Percentiles rank a stretch among this genome's conserved stretches.
These are phyloP conservation scores for Cajanus cajan DNA, from an alignment of 306 rosid genomes.

Conservation along the genomic window DNA sequence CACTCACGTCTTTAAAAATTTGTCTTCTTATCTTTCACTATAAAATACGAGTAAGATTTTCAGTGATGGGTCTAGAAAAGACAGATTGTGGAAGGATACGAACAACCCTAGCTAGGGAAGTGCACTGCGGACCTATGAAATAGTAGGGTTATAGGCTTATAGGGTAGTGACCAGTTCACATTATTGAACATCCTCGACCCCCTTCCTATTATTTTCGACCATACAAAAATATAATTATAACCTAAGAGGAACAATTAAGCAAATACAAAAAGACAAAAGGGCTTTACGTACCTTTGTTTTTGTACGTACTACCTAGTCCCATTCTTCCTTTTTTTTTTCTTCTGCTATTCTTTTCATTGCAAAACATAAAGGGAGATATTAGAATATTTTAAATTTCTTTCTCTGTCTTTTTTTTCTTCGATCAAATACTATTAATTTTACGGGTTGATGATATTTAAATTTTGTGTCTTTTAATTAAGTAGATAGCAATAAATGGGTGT, in stretches of 20 bases:
- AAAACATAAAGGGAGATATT: too few species aligned
- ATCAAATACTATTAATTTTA: too few species aligned
- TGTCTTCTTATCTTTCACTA: background rate
- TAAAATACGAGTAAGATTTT: background rate
- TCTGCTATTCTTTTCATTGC: background rate
- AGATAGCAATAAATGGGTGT: too few species aligned
- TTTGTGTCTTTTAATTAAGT: too few species aligned
- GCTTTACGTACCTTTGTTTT: background rate
- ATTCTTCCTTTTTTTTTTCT: background rate
- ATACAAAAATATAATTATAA: background rate
- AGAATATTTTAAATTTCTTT: too few species aligned
- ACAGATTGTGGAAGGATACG: background rate
- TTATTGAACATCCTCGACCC: conserved; percentile 18
- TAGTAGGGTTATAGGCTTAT: conserved; percentile 20
- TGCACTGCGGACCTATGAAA: background rate
- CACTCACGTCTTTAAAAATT: background rate
- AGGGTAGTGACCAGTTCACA: conserved; percentile 13
- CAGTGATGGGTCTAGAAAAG: conserved; percentile 5
- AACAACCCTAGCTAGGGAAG: conserved; percentile 4
- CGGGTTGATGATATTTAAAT: too few species aligned
- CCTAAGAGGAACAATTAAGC: background rate
- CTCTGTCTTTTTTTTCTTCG: too few species aligned
- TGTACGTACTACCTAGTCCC: too few species aligned
- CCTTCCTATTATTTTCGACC: conserved; percentile 19
- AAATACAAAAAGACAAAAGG: conserved; percentile 6